These are phyloP conservation scores for Pseudogymnoascus sp. DNA, from an alignment of 2,329 filamentous ascomycete genomes.

Conservation along the genomic window DNA sequence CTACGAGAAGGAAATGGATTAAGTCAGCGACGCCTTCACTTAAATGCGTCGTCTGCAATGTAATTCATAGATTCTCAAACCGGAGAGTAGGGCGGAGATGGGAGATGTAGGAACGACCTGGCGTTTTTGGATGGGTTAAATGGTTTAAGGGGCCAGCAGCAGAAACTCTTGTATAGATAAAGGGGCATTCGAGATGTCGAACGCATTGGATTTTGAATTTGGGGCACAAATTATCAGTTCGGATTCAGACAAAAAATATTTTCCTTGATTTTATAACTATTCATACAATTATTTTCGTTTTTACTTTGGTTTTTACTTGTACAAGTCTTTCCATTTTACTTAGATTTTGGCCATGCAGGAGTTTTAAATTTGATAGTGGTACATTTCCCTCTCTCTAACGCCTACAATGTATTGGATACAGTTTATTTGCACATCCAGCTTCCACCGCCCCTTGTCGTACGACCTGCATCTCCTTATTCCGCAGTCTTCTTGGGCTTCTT, in stretches of 20 bases:
- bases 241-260: background rate
- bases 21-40: constrained; percentile 24
- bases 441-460: background rate
- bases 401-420: constrained; percentile 7
- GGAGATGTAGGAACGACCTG: background rate
- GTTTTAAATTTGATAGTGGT: background rate
- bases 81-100: background rate
- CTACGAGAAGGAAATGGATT: constrained; percentile 62
- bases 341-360: background rate
- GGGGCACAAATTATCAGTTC: background rate
- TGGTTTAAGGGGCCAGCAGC: background rate
- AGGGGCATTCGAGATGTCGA: background rate
- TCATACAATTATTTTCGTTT: background rate
- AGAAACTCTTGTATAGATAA: constrained; percentile 1
- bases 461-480: background rate
- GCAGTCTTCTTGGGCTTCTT: constrained; percentile 86
- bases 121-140: constrained; percentile 2
- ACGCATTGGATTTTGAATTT: background rate
- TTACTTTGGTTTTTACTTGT: background rate
- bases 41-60: background rate
- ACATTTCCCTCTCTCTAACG: constrained; percentile 1
- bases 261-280: background rate
- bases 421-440: constrained; percentile 4
- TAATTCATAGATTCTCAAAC: background rate
- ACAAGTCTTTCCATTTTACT: background rate